A percentile compares a stretch with the other conserved stretches of the same genome.
These are phyloP conservation scores for Glarea lozoyensis DNA, from an alignment of 495 filamentous ascomycete species.

Conservation along the genomic window DNA sequence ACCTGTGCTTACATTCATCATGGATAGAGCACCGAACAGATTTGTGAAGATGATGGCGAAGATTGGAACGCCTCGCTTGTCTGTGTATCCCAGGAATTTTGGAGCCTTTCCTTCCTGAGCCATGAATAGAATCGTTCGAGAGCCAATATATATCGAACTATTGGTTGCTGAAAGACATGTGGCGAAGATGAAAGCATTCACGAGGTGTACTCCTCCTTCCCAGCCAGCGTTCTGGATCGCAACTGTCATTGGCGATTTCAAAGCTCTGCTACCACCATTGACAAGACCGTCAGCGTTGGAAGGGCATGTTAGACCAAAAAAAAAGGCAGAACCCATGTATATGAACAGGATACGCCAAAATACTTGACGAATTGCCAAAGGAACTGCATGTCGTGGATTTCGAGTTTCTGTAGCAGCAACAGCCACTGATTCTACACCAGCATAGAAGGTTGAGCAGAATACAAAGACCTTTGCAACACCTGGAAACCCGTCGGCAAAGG, in stretches of 20 bases:
- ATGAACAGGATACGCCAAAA: slow-evolving; percentile 62
- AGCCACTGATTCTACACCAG: slow-evolving; percentile 44
- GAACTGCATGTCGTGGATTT: slow-evolving; percentile 57
- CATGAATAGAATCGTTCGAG: slow-evolving; percentile 60
- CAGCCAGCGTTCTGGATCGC: slow-evolving; percentile 52
- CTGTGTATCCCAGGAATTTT: slow-evolving; percentile 51
- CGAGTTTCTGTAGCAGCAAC: slow-evolving; percentile 62
- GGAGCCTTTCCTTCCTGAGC: slow-evolving; percentile 58
- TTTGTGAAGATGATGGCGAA: slow-evolving; percentile 55
- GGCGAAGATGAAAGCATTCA: slow-evolving; percentile 66
- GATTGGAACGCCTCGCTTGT: slow-evolving; percentile 57
- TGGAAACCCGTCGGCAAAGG: slow-evolving; percentile 50
- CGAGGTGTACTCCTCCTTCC: slow-evolving; percentile 48
- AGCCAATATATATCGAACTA: slow-evolving; percentile 59
- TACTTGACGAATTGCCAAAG: slow-evolving; percentile 56
- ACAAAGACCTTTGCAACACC: slow-evolving; percentile 51
- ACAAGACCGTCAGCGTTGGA: slow-evolving; percentile 45
- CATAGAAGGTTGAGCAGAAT: slow-evolving; percentile 58
- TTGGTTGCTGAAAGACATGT: slow-evolving; percentile 64
- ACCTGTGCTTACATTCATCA: slow-evolving; percentile 52
- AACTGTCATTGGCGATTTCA: slow-evolving; percentile 30
- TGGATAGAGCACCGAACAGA: slow-evolving; percentile 57
- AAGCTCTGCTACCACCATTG: slow-evolving; percentile 19
- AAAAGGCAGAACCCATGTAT: slow-evolving; percentile 57
- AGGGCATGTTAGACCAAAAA: slow-evolving; percentile 58